Base-by-base conservation (phyloP, 73 alveolate species). In the Paramecium caudatum region DNA sequence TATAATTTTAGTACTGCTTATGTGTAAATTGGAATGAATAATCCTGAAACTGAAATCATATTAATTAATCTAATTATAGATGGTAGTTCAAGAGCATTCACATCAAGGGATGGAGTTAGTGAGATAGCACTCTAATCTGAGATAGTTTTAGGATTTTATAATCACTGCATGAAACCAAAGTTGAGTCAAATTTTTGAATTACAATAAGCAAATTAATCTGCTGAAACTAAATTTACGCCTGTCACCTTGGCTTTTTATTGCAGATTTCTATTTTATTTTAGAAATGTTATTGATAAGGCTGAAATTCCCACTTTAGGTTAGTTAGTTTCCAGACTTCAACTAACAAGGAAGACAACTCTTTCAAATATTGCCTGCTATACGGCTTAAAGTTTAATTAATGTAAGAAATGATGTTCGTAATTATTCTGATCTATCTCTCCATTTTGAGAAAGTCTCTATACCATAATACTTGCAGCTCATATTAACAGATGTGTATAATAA, bases 31-130 rank as follows among this genome's bases (percentile, higher is more conserved):
- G 93, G 87, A 21, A 45, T 43, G 48, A 49, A 36, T 37, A 48
- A 70, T 37, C 27, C 41, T 6, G 90, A 86, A 41, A 41, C 61
- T 19, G 93, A 86, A 63, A 65, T 86, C 5, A 63, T 65, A 63
- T 46, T 86, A 10, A 23, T 86, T 21, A 86, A 86, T 86, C 32
- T 86, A 7, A 62, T 86, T 37, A 86, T 86, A 63, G 93, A 86
- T 33, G 93, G 90, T 7, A 27, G 85, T 21, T 63, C 88, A 0
- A 78, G 61, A 21, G 55, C 90, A 23, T 86, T 62, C 15, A 86
- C 80, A 19, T 46, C 63, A 47, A 86, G 46, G 27, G 93, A 86
- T 62, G 93, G 93, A 25, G 55, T 50, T 9, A 63, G 49, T 41
- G 93, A 86, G 10, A 62, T 86, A 2, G 27, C 30, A 23, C 62